A percentile compares a stretch with the other conserved stretches of the same genome.
Conservation (phyloP, 129 eudicot species). For the Lonicera japonica region DNA sequence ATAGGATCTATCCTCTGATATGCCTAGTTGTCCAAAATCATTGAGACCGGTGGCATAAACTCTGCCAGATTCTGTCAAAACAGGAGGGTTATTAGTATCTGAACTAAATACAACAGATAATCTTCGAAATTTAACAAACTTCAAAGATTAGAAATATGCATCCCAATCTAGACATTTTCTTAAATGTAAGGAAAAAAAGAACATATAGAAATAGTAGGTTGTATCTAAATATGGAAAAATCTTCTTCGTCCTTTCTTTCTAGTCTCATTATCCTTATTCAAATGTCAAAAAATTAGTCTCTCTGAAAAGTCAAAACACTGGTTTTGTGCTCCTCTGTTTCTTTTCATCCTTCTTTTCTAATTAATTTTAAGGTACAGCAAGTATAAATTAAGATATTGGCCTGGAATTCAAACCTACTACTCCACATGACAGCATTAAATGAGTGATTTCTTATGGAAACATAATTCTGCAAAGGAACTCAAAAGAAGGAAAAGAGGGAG, state of each 20-base stretch:
- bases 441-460: neutral
- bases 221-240: neutral
- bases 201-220: neutral
- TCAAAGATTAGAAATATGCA: slow-evolving; percentile 4
- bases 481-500: neutral
- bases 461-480: neutral
- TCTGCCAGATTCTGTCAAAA: slow-evolving; percentile 66
- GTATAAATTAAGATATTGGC: no score
- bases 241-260: neutral
- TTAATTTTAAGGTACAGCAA: neutral
- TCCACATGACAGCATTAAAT: no score
- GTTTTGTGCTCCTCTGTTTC: neutral
- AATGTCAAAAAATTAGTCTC: neutral
- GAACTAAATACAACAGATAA: slow-evolving; percentile 9
- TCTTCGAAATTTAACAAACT: slow-evolving; percentile 5
- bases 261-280: neutral
- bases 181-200: neutral
- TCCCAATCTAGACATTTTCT: neutral
- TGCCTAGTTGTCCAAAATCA: slow-evolving; percentile 92
- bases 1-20: slow-evolving; percentile 51
- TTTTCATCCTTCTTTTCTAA: neutral
- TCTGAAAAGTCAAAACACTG: neutral
- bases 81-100: slow-evolving; percentile 8
- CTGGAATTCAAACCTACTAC: neutral
- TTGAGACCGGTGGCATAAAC: slow-evolving; percentile 91